Evolutionary conservation across 2,329 filamentous ascomycete species (phyloP), one percentile per base, ranked within the genome.

Genomic region (Scedosporium dehoogii): DNA sequence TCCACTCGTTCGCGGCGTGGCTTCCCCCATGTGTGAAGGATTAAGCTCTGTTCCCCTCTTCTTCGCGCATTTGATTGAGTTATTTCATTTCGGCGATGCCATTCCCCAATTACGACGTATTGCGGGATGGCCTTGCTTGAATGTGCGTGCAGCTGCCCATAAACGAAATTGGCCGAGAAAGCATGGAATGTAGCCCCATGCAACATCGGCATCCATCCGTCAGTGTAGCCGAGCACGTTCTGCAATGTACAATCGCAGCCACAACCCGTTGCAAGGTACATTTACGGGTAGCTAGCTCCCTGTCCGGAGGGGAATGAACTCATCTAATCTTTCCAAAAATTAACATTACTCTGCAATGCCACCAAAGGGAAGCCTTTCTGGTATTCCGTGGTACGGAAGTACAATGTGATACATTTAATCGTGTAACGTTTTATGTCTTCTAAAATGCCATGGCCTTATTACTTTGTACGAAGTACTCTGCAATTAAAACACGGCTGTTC

Each of bases 81-180:
- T 23, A 55, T 55, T 55, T 55, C 51, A 55, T 55, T 55, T 55
- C 51, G 51, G 51, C 16, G 51, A 55, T 55, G 51, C 51, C 18
- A 55, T 55, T 38, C 18, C 23, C 51, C 51, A 55, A 55, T 55
- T 55, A 38, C 33, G 33, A 38, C 33, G 33, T 38, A 55, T 55
- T 55, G 12, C 21, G 51, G 51, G 21, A 55, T 55, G 27, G 51
- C 51, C 51, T 27, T 38, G 33, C 33, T 38, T 38, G 33, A 38
- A 38, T 38, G 23, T 14, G 51, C 29, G 51, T 29, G 51, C 18
- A 23, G 51, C 51, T 23, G 18, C 51, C 51, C 51, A 55, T 16
- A 55, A 55, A 55, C 51, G 51, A 55, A 55, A 55, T 55, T 55
- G 51, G 51, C 51, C 51, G 51, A 55, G 51, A 55, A 25, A 55